Evolutionary conservation across 768 basidiomycete species (phyloP), one percentile per base, ranked within the genome.

Genomic region (Lentinus tigrinus): DNA sequence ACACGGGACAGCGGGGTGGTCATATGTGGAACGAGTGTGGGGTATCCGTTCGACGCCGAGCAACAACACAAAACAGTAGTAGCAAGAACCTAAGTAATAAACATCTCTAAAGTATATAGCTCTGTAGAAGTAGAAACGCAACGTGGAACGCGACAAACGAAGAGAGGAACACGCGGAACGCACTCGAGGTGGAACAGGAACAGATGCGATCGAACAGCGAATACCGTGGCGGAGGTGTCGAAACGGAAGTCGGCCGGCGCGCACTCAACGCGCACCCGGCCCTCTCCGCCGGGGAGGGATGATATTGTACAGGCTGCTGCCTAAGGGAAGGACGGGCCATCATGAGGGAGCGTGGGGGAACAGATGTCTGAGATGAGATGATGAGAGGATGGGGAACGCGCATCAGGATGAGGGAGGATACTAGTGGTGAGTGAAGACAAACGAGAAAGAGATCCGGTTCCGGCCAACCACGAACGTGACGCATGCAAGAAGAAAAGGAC

Each of bases 1-100:
- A 26, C 37, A 13, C 39, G 23, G 49, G 26, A 52, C 34, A 34
- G 34, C 37, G 52, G 54, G 49, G 53, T 54, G 56, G 53, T 56
- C 56, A 58, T 62, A 58, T 54, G 55, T 28, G n/a, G 42, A 62
- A 62, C 52, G 61, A 62, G 61, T 49, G 61, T 62, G 56, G 52
- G 61, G 61, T 62, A 62, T 62, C 61, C 57, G 48, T 51, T 4
- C 47, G 47, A 26, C 39, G 19, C 24, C 43, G 52, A 52, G 38
- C 47, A 42, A 58, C 40, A 43, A 53, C 52, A 50, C 46, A 57
- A 21, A 51, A 47, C 31, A 57, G 56, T 52, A 52, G 49, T 47
- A 26, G 42, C 46, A 37, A 56, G 11, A 31, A 31, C 31, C 31
- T 31, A 31, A 31, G 7, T 31, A 31, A 47, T 47, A 49, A 36